Conservation (phyloP, 2,329 filamentous ascomycete genomes). For the Fusarium temperatum region DNA sequence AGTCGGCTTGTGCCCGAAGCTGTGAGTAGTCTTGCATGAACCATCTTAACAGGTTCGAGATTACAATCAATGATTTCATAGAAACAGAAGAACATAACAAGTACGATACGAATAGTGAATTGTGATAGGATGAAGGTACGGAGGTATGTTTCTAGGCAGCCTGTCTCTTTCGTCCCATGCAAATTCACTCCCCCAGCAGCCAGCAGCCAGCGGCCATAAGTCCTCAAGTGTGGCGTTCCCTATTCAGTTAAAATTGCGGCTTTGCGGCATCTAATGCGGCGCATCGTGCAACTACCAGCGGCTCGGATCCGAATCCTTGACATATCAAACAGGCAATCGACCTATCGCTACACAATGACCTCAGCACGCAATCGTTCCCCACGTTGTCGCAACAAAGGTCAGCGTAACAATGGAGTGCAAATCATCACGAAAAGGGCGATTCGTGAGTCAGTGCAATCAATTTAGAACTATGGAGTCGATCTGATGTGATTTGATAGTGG, state of each 20-base stretch:
- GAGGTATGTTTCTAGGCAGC: too few species aligned
- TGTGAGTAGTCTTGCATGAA: neutral
- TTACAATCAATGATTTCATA: neutral
- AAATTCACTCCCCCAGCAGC: neutral
- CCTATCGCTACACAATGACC: constrained; percentile 2
- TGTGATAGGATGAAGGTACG: too few species aligned
- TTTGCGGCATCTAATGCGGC: neutral
- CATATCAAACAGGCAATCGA: neutral
- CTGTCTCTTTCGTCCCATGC: neutral
- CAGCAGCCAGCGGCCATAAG: neutral
- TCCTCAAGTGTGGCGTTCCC: neutral
- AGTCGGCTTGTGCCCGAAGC: neutral
- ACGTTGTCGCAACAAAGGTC: constrained; percentile 16
- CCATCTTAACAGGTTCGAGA: neutral
- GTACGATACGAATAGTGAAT: too few species aligned
- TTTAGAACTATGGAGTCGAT: neutral
- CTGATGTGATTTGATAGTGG: constrained; percentile 1
- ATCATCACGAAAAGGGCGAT: neutral
- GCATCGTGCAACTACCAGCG: neutral
- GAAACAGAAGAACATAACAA: neutral
- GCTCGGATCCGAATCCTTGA: neutral
- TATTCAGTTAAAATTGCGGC: neutral
- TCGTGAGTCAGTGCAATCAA: neutral
- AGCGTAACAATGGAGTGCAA: neutral
- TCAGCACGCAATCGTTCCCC: constrained; percentile 30